These are phyloP conservation scores for Leptomonas pyrrhocoris DNA, from an alignment of 208 protist species.

Conservation along the genomic window DNA sequence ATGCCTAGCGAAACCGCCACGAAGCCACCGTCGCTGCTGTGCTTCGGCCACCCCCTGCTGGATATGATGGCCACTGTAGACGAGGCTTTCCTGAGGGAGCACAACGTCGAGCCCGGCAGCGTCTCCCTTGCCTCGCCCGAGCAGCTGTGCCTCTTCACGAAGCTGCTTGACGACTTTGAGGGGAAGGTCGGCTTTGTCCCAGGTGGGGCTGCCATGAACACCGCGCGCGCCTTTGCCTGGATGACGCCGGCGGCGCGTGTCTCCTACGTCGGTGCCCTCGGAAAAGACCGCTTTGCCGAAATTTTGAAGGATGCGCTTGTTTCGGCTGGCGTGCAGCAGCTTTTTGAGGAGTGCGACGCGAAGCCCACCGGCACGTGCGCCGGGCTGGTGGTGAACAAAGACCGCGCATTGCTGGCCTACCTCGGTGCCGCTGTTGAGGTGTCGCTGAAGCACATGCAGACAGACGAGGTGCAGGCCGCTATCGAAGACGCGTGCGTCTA, in stretches of 20 bases:
- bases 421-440: slow-evolving; percentile 92
- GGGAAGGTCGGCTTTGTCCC: slow-evolving; percentile 92
- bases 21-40: slow-evolving; percentile 37
- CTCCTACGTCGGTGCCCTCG: slow-evolving; percentile 92
- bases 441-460: slow-evolving; percentile 77
- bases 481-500: slow-evolving; percentile 74
- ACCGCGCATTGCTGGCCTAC: slow-evolving; percentile 94
- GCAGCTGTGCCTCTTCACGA: slow-evolving; percentile 91
- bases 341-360: slow-evolving; percentile 69
- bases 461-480: slow-evolving; percentile 43
- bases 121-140: slow-evolving; percentile 93
- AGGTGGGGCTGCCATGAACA: slow-evolving; percentile 97
- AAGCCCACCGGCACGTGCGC: slow-evolving; percentile 96
- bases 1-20: background rate
- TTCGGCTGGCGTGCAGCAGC: slow-evolving; percentile 68
- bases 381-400: slow-evolving; percentile 91
- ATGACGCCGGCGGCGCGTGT: slow-evolving; percentile 42
- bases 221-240: slow-evolving; percentile 90
- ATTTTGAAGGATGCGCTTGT: slow-evolving; percentile 65
- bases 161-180: slow-evolving; percentile 55
- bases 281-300: slow-evolving; percentile 89
- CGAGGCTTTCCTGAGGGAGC: slow-evolving; percentile 80
- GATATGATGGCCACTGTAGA: slow-evolving; percentile 96
- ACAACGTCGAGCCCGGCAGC: slow-evolving; percentile 73
- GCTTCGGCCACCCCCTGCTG: slow-evolving; percentile 95